Evolutionary conservation across 768 basidiomycete genomes (phyloP).

Genomic region (Kwoniella shandongensis): DNA sequence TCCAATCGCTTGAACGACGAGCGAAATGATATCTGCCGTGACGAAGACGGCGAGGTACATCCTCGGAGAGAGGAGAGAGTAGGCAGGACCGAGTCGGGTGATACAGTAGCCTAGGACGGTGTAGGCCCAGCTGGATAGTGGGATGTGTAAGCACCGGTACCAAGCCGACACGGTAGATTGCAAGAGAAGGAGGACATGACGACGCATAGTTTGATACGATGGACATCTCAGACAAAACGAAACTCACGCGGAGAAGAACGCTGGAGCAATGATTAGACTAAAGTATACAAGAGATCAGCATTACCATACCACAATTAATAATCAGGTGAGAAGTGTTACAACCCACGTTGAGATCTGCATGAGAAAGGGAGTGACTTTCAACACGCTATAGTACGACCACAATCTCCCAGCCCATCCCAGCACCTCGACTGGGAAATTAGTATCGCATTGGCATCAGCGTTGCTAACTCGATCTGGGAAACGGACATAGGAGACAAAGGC

Average conservation of each 20-base stretch:
- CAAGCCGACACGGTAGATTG: too few relatives aligned
- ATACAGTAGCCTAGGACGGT: slow-evolving; percentile 50
- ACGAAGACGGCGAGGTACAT: slow-evolving; percentile 47
- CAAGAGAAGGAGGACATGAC: too few relatives aligned
- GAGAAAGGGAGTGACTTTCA: slow-evolving; percentile 35
- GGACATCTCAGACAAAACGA: too few relatives aligned
- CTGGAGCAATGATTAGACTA: slow-evolving; percentile 51
- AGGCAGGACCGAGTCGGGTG: slow-evolving; percentile 38
- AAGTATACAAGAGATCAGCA: neutral
- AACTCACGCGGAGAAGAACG: slow-evolving; percentile 48
- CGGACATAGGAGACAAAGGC: too few relatives aligned
- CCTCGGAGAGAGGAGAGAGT: slow-evolving; percentile 34
- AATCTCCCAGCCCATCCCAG: slow-evolving; percentile 49
- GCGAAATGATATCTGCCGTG: slow-evolving; percentile 40
- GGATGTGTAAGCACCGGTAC: too few relatives aligned
- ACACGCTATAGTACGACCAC: slow-evolving; percentile 36
- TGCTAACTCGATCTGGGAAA: neutral
- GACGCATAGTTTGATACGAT: too few relatives aligned
- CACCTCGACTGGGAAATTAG: slow-evolving; percentile 28
- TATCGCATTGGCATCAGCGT: slow-evolving; percentile 3
- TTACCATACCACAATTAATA: too few relatives aligned
- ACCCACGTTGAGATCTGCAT: slow-evolving; percentile 41
- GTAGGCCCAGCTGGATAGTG: slow-evolving; percentile 30
- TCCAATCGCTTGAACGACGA: slow-evolving; percentile 50
- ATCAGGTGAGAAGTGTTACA: too few relatives aligned